phyloP scores from a whole-genome alignment of 805 yeast species.

The Lipomyces starkeyi region DNA sequence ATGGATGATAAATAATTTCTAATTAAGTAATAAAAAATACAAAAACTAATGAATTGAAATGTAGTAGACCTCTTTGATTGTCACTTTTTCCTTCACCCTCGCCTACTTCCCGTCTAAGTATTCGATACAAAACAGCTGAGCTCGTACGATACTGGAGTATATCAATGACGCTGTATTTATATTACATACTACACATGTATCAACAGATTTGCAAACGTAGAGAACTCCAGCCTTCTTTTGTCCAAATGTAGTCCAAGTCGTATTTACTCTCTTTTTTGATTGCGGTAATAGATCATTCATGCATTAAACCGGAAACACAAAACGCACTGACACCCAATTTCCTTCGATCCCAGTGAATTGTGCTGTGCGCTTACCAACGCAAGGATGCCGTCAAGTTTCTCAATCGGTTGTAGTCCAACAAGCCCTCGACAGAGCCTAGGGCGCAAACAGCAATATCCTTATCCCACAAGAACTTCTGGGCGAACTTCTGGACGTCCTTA shows the following conservation, averaged over 20 bases:
- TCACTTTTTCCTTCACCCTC: background rate
- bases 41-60: background rate
- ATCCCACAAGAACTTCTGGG: slow-evolving; percentile 75
- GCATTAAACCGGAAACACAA: too few relatives aligned
- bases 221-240: background rate
- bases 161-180: background rate
- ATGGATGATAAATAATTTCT: too few relatives aligned
- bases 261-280: background rate
- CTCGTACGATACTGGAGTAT: background rate
- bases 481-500: slow-evolving; percentile 85
- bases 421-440: slow-evolving; percentile 74
- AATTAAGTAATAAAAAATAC: background rate
- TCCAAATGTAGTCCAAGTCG: background rate
- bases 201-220: background rate
- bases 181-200: background rate
- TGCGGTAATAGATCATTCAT: background rate
- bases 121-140: background rate
- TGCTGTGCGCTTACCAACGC: slow-evolving; percentile 32
- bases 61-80: background rate
- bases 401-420: slow-evolving; percentile 72
- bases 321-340: background rate
- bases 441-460: slow-evolving; percentile 92
- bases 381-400: slow-evolving; percentile 51
- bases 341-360: slow-evolving; percentile 1
- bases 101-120: background rate